Percentiles rank a stretch among this genome's conserved stretches.
Evolutionary conservation across 2,329 filamentous ascomycete genomes (phyloP).

Genomic region (Drechslerella stenobrocha): DNA sequence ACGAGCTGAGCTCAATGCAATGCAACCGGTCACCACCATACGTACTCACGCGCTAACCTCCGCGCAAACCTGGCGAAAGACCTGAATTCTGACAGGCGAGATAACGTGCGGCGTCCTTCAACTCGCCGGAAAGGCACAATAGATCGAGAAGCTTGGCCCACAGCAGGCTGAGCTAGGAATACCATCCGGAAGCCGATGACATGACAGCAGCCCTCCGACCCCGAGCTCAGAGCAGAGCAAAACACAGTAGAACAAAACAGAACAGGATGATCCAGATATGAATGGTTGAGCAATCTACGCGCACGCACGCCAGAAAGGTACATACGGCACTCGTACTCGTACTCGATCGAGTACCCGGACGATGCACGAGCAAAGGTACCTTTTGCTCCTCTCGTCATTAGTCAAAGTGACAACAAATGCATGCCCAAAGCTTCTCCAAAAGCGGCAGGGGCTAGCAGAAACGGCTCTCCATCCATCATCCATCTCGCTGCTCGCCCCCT

Average conservation of each 20-base stretch:
- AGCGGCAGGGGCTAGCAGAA: conserved; percentile 47
- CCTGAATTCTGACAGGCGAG: conserved; percentile 6
- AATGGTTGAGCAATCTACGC: no score
- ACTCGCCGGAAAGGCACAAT: conserved; percentile 28
- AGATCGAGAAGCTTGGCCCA: conserved; percentile 48
- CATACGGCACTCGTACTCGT: conserved; percentile 17
- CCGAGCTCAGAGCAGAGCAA: no score
- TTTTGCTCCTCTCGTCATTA: conserved; percentile 49
- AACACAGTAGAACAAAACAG: no score
- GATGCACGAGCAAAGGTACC: conserved; percentile 5
- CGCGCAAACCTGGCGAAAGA: conserved; percentile 12
- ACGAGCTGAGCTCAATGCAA: conserved; percentile 45
- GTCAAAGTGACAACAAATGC: conserved; percentile 49
- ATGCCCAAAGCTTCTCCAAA: conserved; percentile 49
- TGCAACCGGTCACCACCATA: conserved; percentile 32
- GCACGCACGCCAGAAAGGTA: conserved; percentile 12
- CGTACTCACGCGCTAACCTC: conserved; percentile 30
- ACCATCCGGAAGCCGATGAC: conserved; percentile 41
- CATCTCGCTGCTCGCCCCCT: conserved; percentile 31
- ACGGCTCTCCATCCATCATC: conserved; percentile 13
- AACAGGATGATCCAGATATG: no score
- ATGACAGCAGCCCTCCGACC: conserved; percentile 20
- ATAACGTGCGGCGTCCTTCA: conserved; percentile 2
- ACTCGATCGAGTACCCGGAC: not conserved
- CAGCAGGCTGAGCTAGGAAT: conserved; percentile 48